Evolutionary conservation across 768 basidiomycete genomes (phyloP), one percentile per base, ranked within the genome.

Genomic region (Cantharellus cinnabarinus): DNA sequence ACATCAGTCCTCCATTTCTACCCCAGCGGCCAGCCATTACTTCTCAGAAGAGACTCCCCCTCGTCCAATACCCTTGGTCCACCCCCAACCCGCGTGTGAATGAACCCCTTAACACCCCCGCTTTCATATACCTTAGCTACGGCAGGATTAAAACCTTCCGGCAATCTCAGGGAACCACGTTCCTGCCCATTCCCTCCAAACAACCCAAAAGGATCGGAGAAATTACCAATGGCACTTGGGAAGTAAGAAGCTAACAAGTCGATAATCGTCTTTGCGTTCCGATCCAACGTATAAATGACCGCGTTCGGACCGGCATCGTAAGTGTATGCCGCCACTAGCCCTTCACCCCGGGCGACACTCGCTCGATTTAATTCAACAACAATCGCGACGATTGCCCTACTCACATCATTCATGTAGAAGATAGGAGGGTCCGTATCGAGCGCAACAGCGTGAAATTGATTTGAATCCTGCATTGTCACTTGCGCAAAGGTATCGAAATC

Each of bases 351-450:
- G 60, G 73, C 81, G 41, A 83, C 70, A 1, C 80, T 74, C 29
- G 87, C 74, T 20, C 93, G 80, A 72, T 99, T 99, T 74, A 90
- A 82, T 72, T 98, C 95, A 48, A 85, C 83, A 64, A 99, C 76
- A 66, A 97, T 71, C 3, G 82, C 75, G 68, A 99, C 89, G 72
- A 99, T 89, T n/a, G 88, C 70, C n/a, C 86, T 78, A 59, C 82
- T 85, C 65, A 94, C 89, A 71, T 99, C 95, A 74, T 97, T 97
- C 81, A 99, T 83, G 76, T 99, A 99, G 71, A 99, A 98, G 71
- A 98, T 98, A 50, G 95, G 95, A 0, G 95, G 95, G 50, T 85
- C 80, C 0, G 95, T 98, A 72, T 99, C 95, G 63, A 98, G 82
- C 56, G 86, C 87, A 64, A 97, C 89, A 37, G 95, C 91, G 68